Conservation (phyloP, 805 yeast species). For the Zygosaccharomyces kombuchaensis region DNA sequence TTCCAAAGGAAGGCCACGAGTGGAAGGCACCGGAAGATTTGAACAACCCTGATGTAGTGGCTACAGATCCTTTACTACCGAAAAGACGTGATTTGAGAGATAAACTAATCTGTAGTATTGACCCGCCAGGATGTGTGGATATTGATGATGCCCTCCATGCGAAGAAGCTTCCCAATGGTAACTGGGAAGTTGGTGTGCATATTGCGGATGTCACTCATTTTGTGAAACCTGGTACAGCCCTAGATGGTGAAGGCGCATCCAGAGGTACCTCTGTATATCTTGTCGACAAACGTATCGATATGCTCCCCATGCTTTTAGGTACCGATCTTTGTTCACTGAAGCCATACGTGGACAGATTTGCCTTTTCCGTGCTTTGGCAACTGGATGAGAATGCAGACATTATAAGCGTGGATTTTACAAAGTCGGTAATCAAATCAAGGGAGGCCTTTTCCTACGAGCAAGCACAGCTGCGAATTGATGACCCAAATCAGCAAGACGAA, state of each 20-base stretch:
- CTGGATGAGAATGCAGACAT: slow-evolving; percentile 82
- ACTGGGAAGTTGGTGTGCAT: slow-evolving; percentile 96
- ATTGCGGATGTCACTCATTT: slow-evolving; percentile 98
- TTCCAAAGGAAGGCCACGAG: slow-evolving; percentile 88
- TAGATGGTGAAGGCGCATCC: slow-evolving; percentile 93
- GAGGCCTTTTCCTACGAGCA: slow-evolving; percentile 93
- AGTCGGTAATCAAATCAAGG: slow-evolving; percentile 83
- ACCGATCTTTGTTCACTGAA: slow-evolving; percentile 93
- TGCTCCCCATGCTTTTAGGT: slow-evolving; percentile 93
- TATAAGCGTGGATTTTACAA: slow-evolving; percentile 70
- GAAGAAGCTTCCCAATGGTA: slow-evolving; percentile 75
- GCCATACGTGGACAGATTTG: slow-evolving; percentile 93
- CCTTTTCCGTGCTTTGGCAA: slow-evolving; percentile 96
- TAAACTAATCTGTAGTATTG: slow-evolving; percentile 87
- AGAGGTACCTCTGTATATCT: slow-evolving; percentile 96
- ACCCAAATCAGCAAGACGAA: slow-evolving; percentile 67
- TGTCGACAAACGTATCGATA: slow-evolving; percentile 97
- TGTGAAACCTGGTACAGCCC: slow-evolving; percentile 85
- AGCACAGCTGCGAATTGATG: slow-evolving; percentile 91
- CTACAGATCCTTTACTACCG: slow-evolving; percentile 42
- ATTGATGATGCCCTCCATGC: slow-evolving; percentile 98
- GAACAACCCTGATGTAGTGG: slow-evolving; percentile 49
- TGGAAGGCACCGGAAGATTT: slow-evolving; percentile 81
- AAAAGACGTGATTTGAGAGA: slow-evolving; percentile 85
- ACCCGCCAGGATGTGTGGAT: slow-evolving; percentile 98